These are phyloP conservation scores for Tillandsia leiboldiana DNA, from an alignment of 176 grass and related monocot genomes.

Conservation along the genomic window DNA sequence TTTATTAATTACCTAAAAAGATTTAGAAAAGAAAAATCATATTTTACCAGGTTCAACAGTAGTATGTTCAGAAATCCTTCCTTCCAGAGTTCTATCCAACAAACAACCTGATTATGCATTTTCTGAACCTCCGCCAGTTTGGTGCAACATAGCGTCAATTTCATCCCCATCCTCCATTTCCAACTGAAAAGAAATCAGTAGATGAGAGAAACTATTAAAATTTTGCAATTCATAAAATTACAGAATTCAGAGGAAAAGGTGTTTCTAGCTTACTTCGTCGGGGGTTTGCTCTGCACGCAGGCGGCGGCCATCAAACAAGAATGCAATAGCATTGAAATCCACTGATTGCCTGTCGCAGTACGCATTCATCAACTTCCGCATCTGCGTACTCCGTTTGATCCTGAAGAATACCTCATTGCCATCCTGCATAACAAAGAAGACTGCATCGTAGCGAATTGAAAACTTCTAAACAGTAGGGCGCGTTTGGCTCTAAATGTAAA, in stretches of 20 bases:
- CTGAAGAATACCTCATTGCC: slow-evolving; percentile 76
- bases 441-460: not conserved
- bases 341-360: slow-evolving; percentile 70
- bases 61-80: not conserved
- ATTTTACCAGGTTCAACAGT: too few relatives aligned
- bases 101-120: not conserved
- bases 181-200: slow-evolving; percentile 25
- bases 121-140: slow-evolving; percentile 45
- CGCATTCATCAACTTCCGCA: slow-evolving; percentile 73
- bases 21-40: too few relatives aligned
- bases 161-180: slow-evolving; percentile 87
- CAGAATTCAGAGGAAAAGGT: too few relatives aligned
- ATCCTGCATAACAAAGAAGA: slow-evolving; percentile 27
- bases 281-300: slow-evolving; percentile 78
- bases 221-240: too few relatives aligned
- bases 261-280: slow-evolving; percentile 32
- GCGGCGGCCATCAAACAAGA: slow-evolving; percentile 74
- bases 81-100: not conserved
- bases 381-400: slow-evolving; percentile 68
- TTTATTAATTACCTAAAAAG: too few relatives aligned
- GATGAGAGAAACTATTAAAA: not conserved
- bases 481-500: not conserved
- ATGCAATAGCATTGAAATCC: slow-evolving; percentile 61
- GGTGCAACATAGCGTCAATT: slow-evolving; percentile 93
- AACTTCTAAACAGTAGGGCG: not conserved